A percentile compares a stretch with the other conserved stretches of the same genome.
These are phyloP conservation scores for Colletotrichum costaricense DNA, from an alignment of 2,329 filamentous ascomycete genomes.

Conservation along the genomic window DNA sequence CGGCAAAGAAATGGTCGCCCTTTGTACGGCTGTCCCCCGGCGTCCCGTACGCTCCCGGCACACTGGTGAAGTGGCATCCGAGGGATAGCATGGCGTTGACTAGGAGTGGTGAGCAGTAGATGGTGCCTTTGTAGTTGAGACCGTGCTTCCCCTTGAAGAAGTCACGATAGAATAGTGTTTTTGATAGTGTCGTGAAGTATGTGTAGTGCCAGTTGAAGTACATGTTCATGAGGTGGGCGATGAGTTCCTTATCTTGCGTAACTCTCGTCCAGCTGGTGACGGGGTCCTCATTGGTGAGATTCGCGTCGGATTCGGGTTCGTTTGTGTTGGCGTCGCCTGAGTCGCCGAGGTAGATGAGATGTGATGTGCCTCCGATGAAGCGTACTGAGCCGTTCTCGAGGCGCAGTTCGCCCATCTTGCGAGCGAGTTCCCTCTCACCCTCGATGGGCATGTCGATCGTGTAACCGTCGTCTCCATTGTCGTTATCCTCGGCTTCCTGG, in stretches of 20 bases:
- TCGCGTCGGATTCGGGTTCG: constrained; percentile 57
- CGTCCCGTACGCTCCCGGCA: constrained; percentile 76
- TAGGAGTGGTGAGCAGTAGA: constrained; percentile 88
- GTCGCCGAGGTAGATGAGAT: constrained; percentile 83
- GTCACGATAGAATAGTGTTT: constrained; percentile 86
- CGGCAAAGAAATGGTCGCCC: constrained; percentile 95
- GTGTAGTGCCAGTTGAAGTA: constrained; percentile 99
- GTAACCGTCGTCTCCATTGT: constrained; percentile 53
- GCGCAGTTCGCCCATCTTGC: constrained; percentile 92
- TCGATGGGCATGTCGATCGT: constrained; percentile 55
- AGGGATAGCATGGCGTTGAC: constrained; percentile 95
- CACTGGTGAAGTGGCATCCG: constrained; percentile 91
- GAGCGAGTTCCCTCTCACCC: constrained; percentile 83
- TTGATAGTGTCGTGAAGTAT: constrained; percentile 93
- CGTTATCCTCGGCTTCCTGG: constrained; percentile 51
- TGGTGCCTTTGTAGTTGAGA: constrained; percentile 62
- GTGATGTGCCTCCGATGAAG: constrained; percentile 94
- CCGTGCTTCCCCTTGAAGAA: constrained; percentile 78
- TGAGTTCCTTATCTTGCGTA: constrained; percentile 80
- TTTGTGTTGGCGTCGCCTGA: constrained; percentile 50
- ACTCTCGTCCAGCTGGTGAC: constrained; percentile 90
- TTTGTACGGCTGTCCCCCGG: constrained; percentile 84
- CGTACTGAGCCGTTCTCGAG: constrained; percentile 88
- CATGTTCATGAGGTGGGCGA: constrained; percentile 92
- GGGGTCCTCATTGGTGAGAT: constrained; percentile 71